These are phyloP conservation scores for Podila clonocystis DNA, from an alignment of 192 early-diverging fungal genomes.

Conservation along the genomic window DNA sequence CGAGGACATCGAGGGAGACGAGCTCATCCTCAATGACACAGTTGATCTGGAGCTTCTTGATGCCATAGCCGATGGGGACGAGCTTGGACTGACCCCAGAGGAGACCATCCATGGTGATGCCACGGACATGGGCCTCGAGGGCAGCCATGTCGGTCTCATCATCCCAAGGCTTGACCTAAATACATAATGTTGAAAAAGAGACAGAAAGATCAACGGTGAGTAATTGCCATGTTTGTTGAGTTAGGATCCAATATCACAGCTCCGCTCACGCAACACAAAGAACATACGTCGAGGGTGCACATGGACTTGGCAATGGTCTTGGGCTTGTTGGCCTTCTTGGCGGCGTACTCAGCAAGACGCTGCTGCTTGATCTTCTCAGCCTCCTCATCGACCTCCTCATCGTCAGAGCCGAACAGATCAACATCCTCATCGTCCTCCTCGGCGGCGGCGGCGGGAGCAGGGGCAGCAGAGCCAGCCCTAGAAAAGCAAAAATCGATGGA, in stretches of 20 bases:
- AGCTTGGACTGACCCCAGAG: constrained; percentile 87
- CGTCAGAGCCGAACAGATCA: constrained; percentile 95
- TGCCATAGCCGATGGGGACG: constrained; percentile 91
- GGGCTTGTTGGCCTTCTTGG: constrained; percentile 92
- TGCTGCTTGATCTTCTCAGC: constrained; percentile 88
- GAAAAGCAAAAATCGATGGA: background rate
- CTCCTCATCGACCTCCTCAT: constrained; percentile 93
- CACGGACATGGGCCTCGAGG: constrained; percentile 76
- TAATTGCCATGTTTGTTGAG: too few species aligned
- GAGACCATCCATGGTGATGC: constrained; percentile 88
- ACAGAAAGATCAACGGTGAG: too few species aligned
- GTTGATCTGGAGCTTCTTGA: constrained; percentile 96
- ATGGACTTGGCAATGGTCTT: constrained; percentile 91
- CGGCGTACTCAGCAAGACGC: constrained; percentile 90
- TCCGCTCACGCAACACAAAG: background rate
- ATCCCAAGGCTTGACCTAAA: constrained; percentile 94
- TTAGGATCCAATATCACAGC: too few species aligned
- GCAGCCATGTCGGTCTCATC: constrained; percentile 91
- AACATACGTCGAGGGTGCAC: constrained; percentile 76
- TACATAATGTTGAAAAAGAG: too few species aligned
- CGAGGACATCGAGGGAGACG: constrained; percentile 87
- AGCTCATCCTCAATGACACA: constrained; percentile 95
- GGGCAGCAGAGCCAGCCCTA: constrained; percentile 60
- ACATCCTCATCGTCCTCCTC: constrained; percentile 94
- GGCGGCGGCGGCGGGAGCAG: constrained; percentile 64